These are phyloP conservation scores for Elsinoe australis DNA, from an alignment of 2,329 filamentous ascomycete genomes.

Conservation along the genomic window DNA sequence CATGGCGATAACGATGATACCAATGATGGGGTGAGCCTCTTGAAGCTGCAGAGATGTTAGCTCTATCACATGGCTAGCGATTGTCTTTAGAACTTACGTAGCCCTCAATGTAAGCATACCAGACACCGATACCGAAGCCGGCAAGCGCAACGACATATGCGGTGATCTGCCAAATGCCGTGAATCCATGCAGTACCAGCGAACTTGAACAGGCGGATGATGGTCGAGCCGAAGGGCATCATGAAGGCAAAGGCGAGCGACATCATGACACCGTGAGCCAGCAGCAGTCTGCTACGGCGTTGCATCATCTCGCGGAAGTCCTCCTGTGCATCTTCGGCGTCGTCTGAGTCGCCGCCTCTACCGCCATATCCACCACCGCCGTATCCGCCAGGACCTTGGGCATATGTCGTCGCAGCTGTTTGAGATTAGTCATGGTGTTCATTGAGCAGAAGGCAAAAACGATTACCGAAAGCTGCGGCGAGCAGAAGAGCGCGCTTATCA, in stretches of 20 bases:
- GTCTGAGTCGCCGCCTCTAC: neutral
- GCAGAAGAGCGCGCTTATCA: slow-evolving; percentile 1
- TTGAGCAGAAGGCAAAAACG: neutral
- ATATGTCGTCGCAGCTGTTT: slow-evolving; percentile 1
- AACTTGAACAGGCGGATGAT: slow-evolving; percentile 34
- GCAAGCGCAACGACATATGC: slow-evolving; percentile 32
- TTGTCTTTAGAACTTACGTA: slow-evolving; percentile 29
- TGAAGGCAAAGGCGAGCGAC: slow-evolving; percentile 29
- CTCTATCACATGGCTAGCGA: neutral
- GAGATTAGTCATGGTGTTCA: neutral
- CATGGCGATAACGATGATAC: slow-evolving; percentile 47
- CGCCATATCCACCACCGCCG: neutral
- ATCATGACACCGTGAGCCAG: slow-evolving; percentile 28
- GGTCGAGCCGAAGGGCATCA: slow-evolving; percentile 31
- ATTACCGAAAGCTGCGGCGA: neutral
- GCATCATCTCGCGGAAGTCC: neutral
- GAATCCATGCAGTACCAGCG: slow-evolving; percentile 29
- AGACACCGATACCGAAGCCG: slow-evolving; percentile 36
- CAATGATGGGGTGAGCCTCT: slow-evolving; percentile 50
- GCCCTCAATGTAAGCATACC: slow-evolving; percentile 32
- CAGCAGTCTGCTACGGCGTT: slow-evolving; percentile 9
- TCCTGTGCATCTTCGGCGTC: slow-evolving; percentile 2
- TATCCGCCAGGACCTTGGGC: slow-evolving; percentile 2
- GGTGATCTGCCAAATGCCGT: slow-evolving; percentile 35
- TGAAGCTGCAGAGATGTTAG: neutral